A percentile compares a stretch with the other conserved stretches of the same genome.
Evolutionary conservation across 108 stramenopile species (phyloP).

Genomic region (Seminavis robusta): DNA sequence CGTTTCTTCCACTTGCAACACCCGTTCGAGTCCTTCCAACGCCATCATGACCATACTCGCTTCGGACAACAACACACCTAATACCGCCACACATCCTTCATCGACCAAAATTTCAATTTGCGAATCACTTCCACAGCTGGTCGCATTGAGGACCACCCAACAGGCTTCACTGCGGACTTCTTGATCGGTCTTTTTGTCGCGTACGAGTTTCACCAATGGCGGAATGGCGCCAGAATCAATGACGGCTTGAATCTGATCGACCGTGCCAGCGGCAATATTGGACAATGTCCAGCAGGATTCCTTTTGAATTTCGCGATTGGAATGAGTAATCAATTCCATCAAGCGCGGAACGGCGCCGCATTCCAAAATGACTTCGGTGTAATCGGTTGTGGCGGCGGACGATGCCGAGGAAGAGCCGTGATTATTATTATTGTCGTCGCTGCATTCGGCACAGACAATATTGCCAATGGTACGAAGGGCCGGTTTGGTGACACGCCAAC

Average conservation of each 20-base stretch:
- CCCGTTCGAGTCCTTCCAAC: conserved; percentile 92
- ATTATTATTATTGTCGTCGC: conserved; percentile 47
- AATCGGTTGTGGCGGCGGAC: conserved; percentile 67
- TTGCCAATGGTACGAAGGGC: conserved; percentile 95
- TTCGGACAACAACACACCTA: conserved; percentile 83
- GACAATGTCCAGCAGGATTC: conserved; percentile 97
- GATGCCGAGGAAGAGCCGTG: no score
- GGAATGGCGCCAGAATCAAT: conserved; percentile 92
- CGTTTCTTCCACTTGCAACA: conserved; percentile 88
- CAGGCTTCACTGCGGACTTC: conserved; percentile 96
- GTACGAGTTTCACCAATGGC: conserved; percentile 85
- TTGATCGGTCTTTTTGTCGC: conserved; percentile 72
- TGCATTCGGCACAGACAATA: conserved; percentile 96
- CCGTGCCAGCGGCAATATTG: conserved; percentile 97
- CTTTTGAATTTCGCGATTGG: conserved; percentile 95
- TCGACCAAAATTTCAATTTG: conserved; percentile 91
- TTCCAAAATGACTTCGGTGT: conserved; percentile 92
- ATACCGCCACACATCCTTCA: conserved; percentile 89
- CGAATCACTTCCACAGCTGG: conserved; percentile 91
- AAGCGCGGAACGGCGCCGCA: conserved; percentile 88
- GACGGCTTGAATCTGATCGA: conserved; percentile 94
- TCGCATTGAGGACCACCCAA: conserved; percentile 98
- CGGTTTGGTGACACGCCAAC: conserved; percentile 92
- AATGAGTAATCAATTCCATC: conserved; percentile 79
- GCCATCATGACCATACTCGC: conserved; percentile 95